Evolutionary conservation across 225 moss, liverwort and hornwort species (phyloP).

Genomic region (Pleurozium schreberi): DNA sequence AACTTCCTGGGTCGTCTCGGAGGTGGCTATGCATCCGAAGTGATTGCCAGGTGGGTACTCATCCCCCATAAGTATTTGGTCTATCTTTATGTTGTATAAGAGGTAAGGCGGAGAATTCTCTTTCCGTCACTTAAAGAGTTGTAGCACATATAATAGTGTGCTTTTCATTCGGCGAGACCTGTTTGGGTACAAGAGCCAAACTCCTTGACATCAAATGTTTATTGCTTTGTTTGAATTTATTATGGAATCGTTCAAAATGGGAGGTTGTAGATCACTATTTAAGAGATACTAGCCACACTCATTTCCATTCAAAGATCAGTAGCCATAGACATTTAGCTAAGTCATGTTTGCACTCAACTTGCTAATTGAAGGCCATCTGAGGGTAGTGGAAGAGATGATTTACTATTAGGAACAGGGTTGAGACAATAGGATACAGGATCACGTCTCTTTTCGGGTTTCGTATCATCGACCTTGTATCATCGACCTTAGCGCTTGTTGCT

Average conservation of each 20-base stretch:
- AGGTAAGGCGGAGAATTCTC: neutral
- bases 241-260: neutral
- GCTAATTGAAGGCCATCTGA: neutral
- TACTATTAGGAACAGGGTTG: neutral
- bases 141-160: neutral
- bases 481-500: neutral
- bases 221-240: neutral
- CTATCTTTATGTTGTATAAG: neutral
- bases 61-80: neutral
- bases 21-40: conserved; percentile 84
- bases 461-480: neutral
- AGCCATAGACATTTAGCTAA: neutral
- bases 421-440: neutral
- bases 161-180: neutral
- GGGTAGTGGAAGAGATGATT: neutral
- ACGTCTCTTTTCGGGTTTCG: neutral
- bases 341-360: neutral
- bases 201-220: neutral
- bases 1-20: conserved; percentile 86
- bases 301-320: neutral
- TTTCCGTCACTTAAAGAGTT: neutral
- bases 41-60: conserved; percentile 48
- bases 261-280: neutral
- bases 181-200: neutral
- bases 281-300: neutral